Conservation (phyloP, 176 grass and related monocot species). For the Melocanna baccifera region DNA sequence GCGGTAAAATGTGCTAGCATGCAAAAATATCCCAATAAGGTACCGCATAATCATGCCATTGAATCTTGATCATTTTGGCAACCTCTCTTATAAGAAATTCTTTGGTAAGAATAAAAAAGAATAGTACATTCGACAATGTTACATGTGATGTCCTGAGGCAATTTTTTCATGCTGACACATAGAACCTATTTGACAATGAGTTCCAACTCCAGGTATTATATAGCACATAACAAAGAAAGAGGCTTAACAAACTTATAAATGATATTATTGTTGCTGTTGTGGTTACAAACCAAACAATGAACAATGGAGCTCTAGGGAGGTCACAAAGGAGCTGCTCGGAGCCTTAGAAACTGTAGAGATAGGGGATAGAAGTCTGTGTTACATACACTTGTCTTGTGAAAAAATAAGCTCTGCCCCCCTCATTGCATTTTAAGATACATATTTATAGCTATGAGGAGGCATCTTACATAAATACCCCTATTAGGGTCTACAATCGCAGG, state of each 20-base stretch:
- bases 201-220: slow-evolving; percentile 20
- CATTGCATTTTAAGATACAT: no score
- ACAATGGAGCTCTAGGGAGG: no score
- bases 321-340: no score
- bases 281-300: no score
- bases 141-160: slow-evolving; percentile 78
- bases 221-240: background rate
- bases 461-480: no score
- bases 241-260: background rate
- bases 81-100: background rate
- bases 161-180: slow-evolving; percentile 68
- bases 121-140: slow-evolving; percentile 73
- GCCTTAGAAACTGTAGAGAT: no score
- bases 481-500: no score
- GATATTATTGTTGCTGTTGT: background rate
- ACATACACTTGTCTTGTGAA: no score
- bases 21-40: background rate
- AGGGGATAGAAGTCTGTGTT: no score
- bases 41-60: background rate
- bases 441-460: no score
- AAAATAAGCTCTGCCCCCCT: no score
- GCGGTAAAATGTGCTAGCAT: background rate
- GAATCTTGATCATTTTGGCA: background rate
- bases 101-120: slow-evolving; percentile 6
- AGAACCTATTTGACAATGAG: slow-evolving; percentile 66